Conservation (phyloP, 169 alveolate species). For the Plasmodium yoelii region DNA sequence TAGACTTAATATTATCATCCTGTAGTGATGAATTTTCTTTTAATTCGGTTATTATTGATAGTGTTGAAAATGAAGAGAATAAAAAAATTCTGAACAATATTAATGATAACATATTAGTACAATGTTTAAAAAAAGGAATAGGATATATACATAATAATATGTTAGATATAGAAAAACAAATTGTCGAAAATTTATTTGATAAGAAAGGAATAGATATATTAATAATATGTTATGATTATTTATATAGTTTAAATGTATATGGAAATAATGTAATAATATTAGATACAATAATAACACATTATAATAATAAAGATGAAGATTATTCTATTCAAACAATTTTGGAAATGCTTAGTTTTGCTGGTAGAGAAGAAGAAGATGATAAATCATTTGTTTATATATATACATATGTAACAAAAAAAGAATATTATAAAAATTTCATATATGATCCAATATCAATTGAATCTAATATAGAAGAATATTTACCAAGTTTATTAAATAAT, state of each 20-base stretch:
- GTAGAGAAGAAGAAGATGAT: constrained; percentile 83
- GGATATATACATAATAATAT: constrained; percentile 85
- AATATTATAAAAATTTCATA: constrained; percentile 96
- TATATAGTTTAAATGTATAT: constrained; percentile 92
- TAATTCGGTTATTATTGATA: not conserved
- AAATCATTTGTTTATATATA: constrained; percentile 76
- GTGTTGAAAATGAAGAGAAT: not conserved
- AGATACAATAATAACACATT: constrained; percentile 86
- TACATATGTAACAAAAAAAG: constrained; percentile 94
- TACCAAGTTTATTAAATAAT: constrained; percentile 97
- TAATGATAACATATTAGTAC: constrained; percentile 1
- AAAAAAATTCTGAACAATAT: constrained; percentile 7
- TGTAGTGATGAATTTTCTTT: constrained; percentile 82
- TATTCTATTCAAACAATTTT: constrained; percentile 95
- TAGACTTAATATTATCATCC: constrained; percentile 90
- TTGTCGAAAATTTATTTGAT: constrained; percentile 87
- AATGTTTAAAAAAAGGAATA: constrained; percentile 31
- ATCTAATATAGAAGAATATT: constrained; percentile 94
- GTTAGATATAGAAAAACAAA: constrained; percentile 86
- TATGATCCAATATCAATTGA: constrained; percentile 99
- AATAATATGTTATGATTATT: constrained; percentile 91
- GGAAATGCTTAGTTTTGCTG: constrained; percentile 93
- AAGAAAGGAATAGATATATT: constrained; percentile 90
- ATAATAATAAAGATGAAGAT: constrained; percentile 92
- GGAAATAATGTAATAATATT: constrained; percentile 89